A percentile compares a stretch with the other conserved stretches of the same genome.
Evolutionary conservation across 2,329 filamentous ascomycete species (phyloP).

Genomic region (Beauveria rudraprayagi): DNA sequence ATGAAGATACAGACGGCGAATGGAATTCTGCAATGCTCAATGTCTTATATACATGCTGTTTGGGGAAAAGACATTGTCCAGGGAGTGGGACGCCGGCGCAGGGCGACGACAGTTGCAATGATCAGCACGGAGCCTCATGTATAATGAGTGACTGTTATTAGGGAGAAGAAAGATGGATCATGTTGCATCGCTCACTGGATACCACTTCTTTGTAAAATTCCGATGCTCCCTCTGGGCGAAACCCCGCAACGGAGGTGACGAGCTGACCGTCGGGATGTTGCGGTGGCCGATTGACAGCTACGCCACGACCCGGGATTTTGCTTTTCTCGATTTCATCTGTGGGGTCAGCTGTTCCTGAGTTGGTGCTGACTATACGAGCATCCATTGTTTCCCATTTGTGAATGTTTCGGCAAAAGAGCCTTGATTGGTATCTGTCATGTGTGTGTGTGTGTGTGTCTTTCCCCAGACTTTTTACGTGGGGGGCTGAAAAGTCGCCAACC

Average conservation of each 20-base stretch:
- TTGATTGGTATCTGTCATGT: not conserved
- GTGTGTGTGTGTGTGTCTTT: not conserved
- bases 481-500: not conserved
- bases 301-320: not conserved
- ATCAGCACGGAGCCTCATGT: not conserved
- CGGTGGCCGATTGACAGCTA: not conserved
- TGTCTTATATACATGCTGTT: not conserved
- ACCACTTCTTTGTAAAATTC: not conserved
- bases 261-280: not conserved
- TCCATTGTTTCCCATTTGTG: too few species aligned
- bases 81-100: not conserved
- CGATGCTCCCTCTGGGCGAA: not conserved
- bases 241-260: not conserved
- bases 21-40: too few species aligned
- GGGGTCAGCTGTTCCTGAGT: too few species aligned
- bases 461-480: not conserved
- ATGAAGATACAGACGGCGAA: too few species aligned
- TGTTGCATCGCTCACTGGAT: too few species aligned
- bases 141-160: not conserved
- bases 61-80: not conserved
- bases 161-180: not conserved
- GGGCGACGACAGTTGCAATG: not conserved
- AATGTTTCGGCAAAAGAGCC: too few species aligned
- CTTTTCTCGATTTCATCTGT: not conserved
- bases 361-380: too few species aligned